Evolutionary conservation across 306 rosid genomes (phyloP), one percentile per base, ranked within the genome.

Genomic region (Begonia loranthoides): DNA sequence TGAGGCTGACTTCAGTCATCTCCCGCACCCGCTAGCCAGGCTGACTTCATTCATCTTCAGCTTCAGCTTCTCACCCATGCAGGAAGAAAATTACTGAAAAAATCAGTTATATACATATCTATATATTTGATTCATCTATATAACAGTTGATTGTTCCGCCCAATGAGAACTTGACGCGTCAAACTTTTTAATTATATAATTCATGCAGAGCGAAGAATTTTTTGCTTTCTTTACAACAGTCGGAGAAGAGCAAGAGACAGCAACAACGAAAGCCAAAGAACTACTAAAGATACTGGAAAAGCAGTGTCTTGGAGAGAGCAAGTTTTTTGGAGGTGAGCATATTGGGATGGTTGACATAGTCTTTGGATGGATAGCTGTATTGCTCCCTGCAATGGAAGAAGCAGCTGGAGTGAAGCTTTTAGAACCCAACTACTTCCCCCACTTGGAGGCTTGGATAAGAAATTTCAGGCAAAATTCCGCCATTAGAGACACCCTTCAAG

Each of bases 401-500:
- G 39, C 52, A 4, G 55, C 52, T 9, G 69, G 58, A 1, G 55
- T 49, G 17, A 60, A 52, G 38, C 6, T 85, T 33, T 50, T 78
- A 14, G 69, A 73, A 13, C 59, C 69, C 7, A 41, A 4, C 9
- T 12, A 33, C 13, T 68, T 73, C 45, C 88, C 79, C 50, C 55
- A 5, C 24, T 15, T 80, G 65, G 57, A 59, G 61, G 60, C 63
- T 40, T 79, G 87, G 87, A 17, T 48, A 15, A 10, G 48, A 14
- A 76, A 64, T 40, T 76, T 82, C 54, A 76, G 39, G 44, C 38
- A 70, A 55, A 58, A 61, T 38, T 57, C 71, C 10, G 62, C 58
- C 1, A 78, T 82, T 64, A 58, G 43, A 58, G 65, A 82, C 21
- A 82, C 63, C 17, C 65, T 72, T n/a, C 75, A 78, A 51, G 49